phyloP scores from a whole-genome alignment of 1,284 basidiomycete species.

The Sporisorium scitamineum region DNA sequence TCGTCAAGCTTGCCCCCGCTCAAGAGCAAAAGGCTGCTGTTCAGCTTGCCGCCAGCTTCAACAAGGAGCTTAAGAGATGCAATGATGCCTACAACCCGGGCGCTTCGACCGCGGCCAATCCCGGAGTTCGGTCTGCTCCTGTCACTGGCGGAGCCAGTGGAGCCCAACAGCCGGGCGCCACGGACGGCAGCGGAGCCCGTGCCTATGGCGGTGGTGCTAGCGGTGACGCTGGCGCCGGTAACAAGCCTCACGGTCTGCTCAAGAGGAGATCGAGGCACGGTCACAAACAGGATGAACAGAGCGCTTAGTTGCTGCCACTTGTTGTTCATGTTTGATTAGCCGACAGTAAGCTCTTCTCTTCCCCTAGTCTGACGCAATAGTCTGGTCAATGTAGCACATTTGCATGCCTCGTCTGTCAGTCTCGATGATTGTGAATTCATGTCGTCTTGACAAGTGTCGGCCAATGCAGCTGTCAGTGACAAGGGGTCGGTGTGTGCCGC shows the following conservation, averaged over 20 bases:
- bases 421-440: no score
- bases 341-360: no score
- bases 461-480: background rate
- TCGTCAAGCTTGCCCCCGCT: conserved; percentile 17
- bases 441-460: background rate
- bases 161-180: background rate
- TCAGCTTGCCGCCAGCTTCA: conserved; percentile 11
- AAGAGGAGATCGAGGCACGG: background rate
- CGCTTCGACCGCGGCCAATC: background rate
- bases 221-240: background rate
- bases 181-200: background rate
- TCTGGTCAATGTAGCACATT: no score
- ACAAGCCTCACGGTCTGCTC: background rate
- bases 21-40: conserved; percentile 4
- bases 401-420: no score
- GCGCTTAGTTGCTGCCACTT: background rate
- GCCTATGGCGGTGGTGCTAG: background rate
- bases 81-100: background rate
- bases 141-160: background rate
- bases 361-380: no score
- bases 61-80: conserved; percentile 5
- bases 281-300: background rate
- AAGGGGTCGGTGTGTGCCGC: no score
- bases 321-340: background rate
- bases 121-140: background rate